Percentiles rank a stretch among this genome's conserved stretches.
These are phyloP conservation scores for Arabidopsis arenosa DNA, from an alignment of 345 rosid genomes.

Conservation along the genomic window DNA sequence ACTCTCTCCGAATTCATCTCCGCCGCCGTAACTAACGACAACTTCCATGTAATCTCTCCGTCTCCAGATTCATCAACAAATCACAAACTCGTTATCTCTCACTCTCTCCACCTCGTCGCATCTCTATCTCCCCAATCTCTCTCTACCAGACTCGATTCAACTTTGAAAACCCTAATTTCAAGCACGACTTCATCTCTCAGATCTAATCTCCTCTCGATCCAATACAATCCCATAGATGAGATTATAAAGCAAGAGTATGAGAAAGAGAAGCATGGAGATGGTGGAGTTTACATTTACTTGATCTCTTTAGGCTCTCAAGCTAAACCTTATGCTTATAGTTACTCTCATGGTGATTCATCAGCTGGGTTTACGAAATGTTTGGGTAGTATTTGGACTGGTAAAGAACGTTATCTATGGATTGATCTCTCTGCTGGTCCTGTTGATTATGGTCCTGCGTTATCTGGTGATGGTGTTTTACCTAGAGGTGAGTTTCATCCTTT, in stretches of 20 bases:
- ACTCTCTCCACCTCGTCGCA: constrained; percentile 60
- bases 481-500: constrained; percentile 95
- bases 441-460: constrained; percentile 90
- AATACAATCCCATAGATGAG: constrained; percentile 58
- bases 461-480: constrained; percentile 93
- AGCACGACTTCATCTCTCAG: constrained; percentile 62
- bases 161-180: constrained; percentile 53
- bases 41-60: constrained; percentile 56
- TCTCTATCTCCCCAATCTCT: constrained; percentile 52
- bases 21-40: constrained; percentile 45
- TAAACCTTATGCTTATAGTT: constrained; percentile 73
- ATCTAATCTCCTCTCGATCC: constrained; percentile 63
- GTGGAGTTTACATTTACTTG: constrained; percentile 78
- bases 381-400: constrained; percentile 91
- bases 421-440: constrained; percentile 95
- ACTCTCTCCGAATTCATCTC: constrained; percentile 56
- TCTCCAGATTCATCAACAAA: constrained; percentile 41
- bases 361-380: constrained; percentile 83
- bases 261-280: constrained; percentile 62
- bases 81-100: constrained; percentile 53
- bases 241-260: constrained; percentile 67
- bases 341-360: constrained; percentile 75
- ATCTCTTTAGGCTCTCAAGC: constrained; percentile 62
- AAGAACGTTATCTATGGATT: constrained; percentile 86
- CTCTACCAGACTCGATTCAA: constrained; percentile 55